Evolutionary conservation across 768 basidiomycete species (phyloP), one percentile per base, ranked within the genome.

Genomic region (Trametopsis cervina): DNA sequence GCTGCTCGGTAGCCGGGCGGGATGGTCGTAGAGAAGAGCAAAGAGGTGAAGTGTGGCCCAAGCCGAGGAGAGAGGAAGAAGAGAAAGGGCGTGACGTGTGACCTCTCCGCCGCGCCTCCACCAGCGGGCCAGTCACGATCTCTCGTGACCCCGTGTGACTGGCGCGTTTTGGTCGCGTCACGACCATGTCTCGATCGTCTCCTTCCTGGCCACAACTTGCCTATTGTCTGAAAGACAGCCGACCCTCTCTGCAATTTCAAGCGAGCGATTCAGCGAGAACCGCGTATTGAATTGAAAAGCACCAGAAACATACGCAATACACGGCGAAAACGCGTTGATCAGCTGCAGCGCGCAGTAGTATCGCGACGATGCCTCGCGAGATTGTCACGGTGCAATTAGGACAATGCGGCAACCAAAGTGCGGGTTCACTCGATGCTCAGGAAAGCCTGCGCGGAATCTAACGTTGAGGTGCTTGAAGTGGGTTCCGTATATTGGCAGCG

Each of bases 401-500:
- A 56, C 91, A 95, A 76, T 91, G 89, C 48, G 90, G 90, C 55
- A 93, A 93, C 65, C 89, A 91, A 72, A 86, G 90, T 89, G 62
- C 63, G 83, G 59, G 38, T 46, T 51, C 51, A 39, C 44, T 45
- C 51, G 49, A 43, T 51, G 44, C 43, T 25, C 21, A 15, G 25
- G 17, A 52, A 55, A 40, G 48, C 35, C 55, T 25, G 29, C 48
- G 26, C 46, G 44, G 46, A 43, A 36, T 33, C 54, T 56, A 57
- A 47, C 57, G 53, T 39, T 43, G 48, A 44, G 46, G 48, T 42
- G 23, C 40, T 50, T 41, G 38, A 66, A 97, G 95, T 97, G 84
- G 91, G 93, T 40, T 85, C 90, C 44, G 93, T 96, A 54, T 99
- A 86, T 71, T 99, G 96, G 96, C 93, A 97, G 59, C 86, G 95